A percentile compares a stretch with the other conserved stretches of the same genome.
phyloP scores from a whole-genome alignment of 257 asterid species.

The Petunia axillaris region DNA sequence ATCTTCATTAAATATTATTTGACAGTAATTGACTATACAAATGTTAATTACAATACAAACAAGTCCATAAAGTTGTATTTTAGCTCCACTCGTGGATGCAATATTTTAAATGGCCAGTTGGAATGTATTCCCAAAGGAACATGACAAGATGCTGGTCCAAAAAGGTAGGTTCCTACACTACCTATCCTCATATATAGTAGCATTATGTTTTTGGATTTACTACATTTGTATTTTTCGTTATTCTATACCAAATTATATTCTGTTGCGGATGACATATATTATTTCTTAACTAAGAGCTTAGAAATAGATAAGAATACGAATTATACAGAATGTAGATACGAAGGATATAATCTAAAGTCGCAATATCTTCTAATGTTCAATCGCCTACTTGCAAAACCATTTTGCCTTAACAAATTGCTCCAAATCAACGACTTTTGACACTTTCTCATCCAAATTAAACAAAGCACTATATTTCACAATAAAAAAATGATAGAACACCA shows the following conservation, averaged over 20 bases:
- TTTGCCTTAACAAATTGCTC: no score
- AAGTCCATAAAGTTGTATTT: neutral
- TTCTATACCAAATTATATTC: neutral
- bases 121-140: neutral
- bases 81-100: neutral
- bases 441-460: no score
- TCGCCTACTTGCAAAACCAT: no score
- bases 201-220: neutral
- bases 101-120: neutral
- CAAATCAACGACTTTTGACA: no score
- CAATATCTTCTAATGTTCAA: no score
- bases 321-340: neutral
- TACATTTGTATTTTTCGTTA: neutral
- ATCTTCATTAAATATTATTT: neutral
- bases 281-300: neutral
- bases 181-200: neutral
- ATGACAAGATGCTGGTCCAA: neutral
- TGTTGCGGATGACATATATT: neutral
- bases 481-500: no score
- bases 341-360: neutral
- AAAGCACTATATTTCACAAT: no score
- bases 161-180: neutral
- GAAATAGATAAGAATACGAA: neutral
- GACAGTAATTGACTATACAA: neutral
- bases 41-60: neutral